Evolutionary conservation across 1,284 basidiomycete species (phyloP).

Genomic region (Moniliella sp.): DNA sequence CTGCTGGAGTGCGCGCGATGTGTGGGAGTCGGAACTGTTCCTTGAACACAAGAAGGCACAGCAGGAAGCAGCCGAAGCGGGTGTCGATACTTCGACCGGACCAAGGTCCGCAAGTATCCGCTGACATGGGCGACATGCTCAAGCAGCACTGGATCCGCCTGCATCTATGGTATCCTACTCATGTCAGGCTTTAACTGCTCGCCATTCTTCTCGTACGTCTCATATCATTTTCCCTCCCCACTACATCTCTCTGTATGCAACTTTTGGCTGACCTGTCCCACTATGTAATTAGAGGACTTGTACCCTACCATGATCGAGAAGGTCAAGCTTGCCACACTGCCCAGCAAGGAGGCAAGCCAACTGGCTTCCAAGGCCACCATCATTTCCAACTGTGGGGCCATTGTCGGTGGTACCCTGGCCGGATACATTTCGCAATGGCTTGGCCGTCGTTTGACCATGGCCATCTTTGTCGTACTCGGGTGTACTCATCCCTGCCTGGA

Average conservation of each 20-base stretch:
- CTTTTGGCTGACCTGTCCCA: conserved; percentile 60
- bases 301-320: conserved; percentile 24
- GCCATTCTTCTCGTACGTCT: background rate
- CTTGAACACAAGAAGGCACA: conserved; percentile 32
- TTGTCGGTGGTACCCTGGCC: conserved; percentile 54
- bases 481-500: conserved; percentile 31
- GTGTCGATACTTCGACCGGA: conserved; percentile 4
- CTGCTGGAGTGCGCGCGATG: conserved; percentile 48
- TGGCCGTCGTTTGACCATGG: conserved; percentile 67
- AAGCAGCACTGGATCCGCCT: conserved; percentile 62
- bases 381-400: conserved; percentile 59
- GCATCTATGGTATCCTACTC: conserved; percentile 50
- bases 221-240: background rate
- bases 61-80: conserved; percentile 36
- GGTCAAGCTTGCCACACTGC: conserved; percentile 11
- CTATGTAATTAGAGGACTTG: conserved; percentile 49
- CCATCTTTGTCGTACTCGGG: conserved; percentile 39
- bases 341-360: conserved; percentile 28
- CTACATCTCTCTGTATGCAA: background rate
- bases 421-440: conserved; percentile 61
- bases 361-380: conserved; percentile 66
- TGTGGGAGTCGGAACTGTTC: conserved; percentile 68
- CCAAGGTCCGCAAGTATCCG: conserved; percentile 47
- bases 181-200: conserved; percentile 36
- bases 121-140: conserved; percentile 52